Percentiles rank a stretch among this genome's conserved stretches.
Evolutionary conservation across 768 basidiomycete genomes (phyloP).

Genomic region (Auricularia auricula-judae): DNA sequence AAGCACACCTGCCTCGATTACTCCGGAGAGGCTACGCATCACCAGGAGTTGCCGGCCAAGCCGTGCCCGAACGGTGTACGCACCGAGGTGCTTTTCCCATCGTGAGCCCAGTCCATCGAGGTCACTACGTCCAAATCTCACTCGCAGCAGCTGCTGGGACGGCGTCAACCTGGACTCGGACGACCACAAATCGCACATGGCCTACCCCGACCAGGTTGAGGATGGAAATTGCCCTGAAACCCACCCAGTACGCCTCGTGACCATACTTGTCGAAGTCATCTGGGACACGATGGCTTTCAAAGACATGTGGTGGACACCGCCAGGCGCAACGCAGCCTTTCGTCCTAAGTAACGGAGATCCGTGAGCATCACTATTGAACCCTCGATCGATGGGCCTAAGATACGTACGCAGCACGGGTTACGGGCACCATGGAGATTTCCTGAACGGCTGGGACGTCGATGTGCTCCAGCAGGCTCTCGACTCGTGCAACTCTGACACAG

Average conservation of each 20-base stretch:
- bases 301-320: background rate
- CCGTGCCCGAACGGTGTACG: slow-evolving; percentile 18
- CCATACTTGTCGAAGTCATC: slow-evolving; percentile 10
- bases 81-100: slow-evolving; percentile 22
- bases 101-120: background rate
- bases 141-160: slow-evolving; percentile 23
- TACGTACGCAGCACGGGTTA: background rate
- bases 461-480: slow-evolving; percentile 12
- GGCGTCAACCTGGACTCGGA: slow-evolving; percentile 26
- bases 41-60: slow-evolving; percentile 10
- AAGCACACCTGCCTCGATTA: slow-evolving; percentile 36
- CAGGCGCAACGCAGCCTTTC: background rate
- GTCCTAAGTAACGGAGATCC: background rate
- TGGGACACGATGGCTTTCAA: background rate
- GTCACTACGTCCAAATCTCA: background rate
- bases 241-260: slow-evolving; percentile 12
- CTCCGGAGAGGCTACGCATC: slow-evolving; percentile 12
- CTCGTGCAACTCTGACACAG: background rate
- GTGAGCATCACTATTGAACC: background rate
- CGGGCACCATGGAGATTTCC: background rate
- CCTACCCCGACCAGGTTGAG: slow-evolving; percentile 16
- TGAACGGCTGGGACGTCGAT: slow-evolving; percentile 12
- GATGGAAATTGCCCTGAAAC: slow-evolving; percentile 11
- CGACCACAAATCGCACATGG: slow-evolving; percentile 30
- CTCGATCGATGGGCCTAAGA: too few species aligned